Evolutionary conservation across 495 filamentous ascomycete genomes (phyloP).

Genomic region (Aspergillus cavernicola): DNA sequence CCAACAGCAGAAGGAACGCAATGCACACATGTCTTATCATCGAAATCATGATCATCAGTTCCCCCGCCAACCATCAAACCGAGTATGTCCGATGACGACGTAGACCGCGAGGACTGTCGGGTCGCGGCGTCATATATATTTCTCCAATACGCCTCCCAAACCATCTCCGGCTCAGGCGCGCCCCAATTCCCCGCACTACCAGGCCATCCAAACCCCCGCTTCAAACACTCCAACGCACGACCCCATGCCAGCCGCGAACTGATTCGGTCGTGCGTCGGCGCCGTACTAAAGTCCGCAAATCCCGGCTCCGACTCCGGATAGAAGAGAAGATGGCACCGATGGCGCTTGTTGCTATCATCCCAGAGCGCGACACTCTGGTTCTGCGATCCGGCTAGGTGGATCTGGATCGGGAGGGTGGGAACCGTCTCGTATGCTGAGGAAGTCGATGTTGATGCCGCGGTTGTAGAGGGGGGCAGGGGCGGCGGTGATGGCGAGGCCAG

Average conservation of each 20-base stretch:
- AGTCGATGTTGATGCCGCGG: slow-evolving; percentile 27
- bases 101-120: not conserved
- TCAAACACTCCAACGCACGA: slow-evolving; percentile 44
- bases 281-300: slow-evolving; percentile 12
- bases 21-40: slow-evolving; percentile 15
- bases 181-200: slow-evolving; percentile 28
- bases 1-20: slow-evolving; percentile 37
- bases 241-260: slow-evolving; percentile 52
- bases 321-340: slow-evolving; percentile 41
- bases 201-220: slow-evolving; percentile 51
- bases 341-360: slow-evolving; percentile 35
- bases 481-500: not conserved
- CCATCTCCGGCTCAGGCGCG: slow-evolving; percentile 54
- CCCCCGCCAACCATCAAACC: slow-evolving; percentile 8
- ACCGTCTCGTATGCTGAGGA: slow-evolving; percentile 37
- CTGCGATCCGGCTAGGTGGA: slow-evolving; percentile 50
- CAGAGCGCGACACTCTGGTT: slow-evolving; percentile 26
- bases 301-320: slow-evolving; percentile 47
- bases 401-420: slow-evolving; percentile 47
- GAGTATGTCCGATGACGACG: not conserved
- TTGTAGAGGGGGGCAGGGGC: slow-evolving; percentile 18
- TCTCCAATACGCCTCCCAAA: slow-evolving; percentile 55
- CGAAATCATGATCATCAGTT: slow-evolving; percentile 9
- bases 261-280: slow-evolving; percentile 32
- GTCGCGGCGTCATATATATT: slow-evolving; percentile 10